Conservation (phyloP, 1,139 yeast genomes). For the Hansenula lynferdii region DNA sequence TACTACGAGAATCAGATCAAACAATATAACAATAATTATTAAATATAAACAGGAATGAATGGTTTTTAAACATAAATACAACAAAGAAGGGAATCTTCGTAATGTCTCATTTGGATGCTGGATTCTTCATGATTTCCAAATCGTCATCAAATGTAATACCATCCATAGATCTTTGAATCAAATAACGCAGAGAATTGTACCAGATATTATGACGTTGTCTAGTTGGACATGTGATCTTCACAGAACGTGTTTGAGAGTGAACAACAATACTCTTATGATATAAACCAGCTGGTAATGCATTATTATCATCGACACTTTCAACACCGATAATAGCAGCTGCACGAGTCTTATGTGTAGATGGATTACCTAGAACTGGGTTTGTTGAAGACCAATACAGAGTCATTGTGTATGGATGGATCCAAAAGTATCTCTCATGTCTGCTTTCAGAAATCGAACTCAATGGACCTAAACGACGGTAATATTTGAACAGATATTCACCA, state of each 20-base stretch:
- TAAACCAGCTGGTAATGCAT: constrained; percentile 87
- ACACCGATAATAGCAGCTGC: constrained; percentile 82
- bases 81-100: too few relatives aligned
- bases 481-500: constrained; percentile 88
- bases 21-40: neutral
- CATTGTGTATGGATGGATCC: constrained; percentile 94
- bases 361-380: constrained; percentile 74
- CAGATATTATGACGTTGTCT: constrained; percentile 88
- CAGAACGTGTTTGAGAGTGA: constrained; percentile 59
- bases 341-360: constrained; percentile 59
- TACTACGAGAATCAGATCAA: neutral
- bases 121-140: constrained; percentile 6
- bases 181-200: constrained; percentile 78
- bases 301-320: constrained; percentile 76
- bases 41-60: neutral
- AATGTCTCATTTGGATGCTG: neutral
- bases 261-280: constrained; percentile 82
- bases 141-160: constrained; percentile 43
- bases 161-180: constrained; percentile 64
- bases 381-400: constrained; percentile 86
- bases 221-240: constrained; percentile 84
- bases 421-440: constrained; percentile 89
- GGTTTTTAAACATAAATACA: too few relatives aligned
- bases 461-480: constrained; percentile 75
- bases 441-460: constrained; percentile 70